A percentile compares a stretch with the other conserved stretches of the same genome.
phyloP scores from a whole-genome alignment of 148 eudicot species.

The Camellia granthamiana region DNA sequence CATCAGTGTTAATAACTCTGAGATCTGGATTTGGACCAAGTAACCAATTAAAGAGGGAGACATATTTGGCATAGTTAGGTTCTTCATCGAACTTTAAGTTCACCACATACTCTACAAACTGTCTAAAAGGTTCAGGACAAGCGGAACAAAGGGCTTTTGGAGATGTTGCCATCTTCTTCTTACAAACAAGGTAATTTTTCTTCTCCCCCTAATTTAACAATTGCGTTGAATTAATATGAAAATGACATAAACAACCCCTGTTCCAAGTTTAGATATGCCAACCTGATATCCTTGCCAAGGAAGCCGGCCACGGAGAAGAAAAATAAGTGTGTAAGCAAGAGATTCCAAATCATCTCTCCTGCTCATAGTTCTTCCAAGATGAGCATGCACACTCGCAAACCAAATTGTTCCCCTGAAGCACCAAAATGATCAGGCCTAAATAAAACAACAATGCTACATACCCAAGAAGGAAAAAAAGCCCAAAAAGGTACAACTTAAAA shows the following conservation, averaged over 20 bases:
- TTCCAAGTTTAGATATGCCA: conserved; percentile 1
- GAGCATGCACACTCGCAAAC: conserved; percentile 98
- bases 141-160: conserved; percentile 77
- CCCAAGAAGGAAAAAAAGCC: too few species aligned
- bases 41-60: conserved; percentile 88
- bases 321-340: conserved; percentile 90
- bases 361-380: conserved; percentile 90
- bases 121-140: conserved; percentile 76
- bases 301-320: conserved; percentile 89
- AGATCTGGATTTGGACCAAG: conserved; percentile 90
- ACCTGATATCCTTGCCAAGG: conserved; percentile 99
- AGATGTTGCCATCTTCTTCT: conserved; percentile 94
- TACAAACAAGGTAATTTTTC: conserved; percentile 87
- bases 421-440: conserved; percentile 10
- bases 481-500: too few species aligned
- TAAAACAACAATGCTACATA: background rate
- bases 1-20: conserved; percentile 93
- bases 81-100: conserved; percentile 90
- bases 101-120: conserved; percentile 81
- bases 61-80: conserved; percentile 84
- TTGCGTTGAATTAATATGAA: conserved; percentile 3
- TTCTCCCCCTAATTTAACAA: conserved; percentile 68
- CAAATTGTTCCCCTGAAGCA: conserved; percentile 81
- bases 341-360: conserved; percentile 97
- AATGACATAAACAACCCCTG: conserved; percentile 8